Conservation (phyloP, 2,329 filamentous ascomycete species). For the Aspergillus fischeri region DNA sequence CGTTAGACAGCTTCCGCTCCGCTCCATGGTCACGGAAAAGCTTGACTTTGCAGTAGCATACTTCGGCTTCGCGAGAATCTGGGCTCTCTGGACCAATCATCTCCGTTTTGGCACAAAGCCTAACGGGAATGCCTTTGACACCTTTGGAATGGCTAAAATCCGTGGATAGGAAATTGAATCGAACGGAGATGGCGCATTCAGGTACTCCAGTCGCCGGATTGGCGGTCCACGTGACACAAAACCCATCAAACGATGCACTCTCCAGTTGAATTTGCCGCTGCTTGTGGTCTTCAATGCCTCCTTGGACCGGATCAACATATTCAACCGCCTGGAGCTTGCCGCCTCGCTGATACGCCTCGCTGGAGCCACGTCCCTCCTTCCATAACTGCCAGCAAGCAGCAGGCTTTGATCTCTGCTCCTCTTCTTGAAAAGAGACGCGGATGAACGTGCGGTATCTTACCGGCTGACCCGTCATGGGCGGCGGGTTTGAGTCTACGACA, state of each 20-base stretch:
- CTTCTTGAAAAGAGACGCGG: constrained; percentile 95
- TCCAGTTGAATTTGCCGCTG: constrained; percentile 65
- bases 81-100: constrained; percentile 54
- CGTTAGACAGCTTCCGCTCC: constrained; percentile 90
- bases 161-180: constrained; percentile 97
- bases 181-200: constrained; percentile 82
- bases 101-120: constrained; percentile 87
- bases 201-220: constrained; percentile 58
- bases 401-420: constrained; percentile 82
- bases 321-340: constrained; percentile 93
- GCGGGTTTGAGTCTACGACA: constrained; percentile 70
- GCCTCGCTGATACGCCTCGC: constrained; percentile 89
- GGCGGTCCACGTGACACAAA: constrained; percentile 84
- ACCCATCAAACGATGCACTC: constrained; percentile 83
- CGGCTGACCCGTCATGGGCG: constrained; percentile 55
- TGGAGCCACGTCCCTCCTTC: constrained; percentile 95
- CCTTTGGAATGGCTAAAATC: constrained; percentile 99
- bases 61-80: constrained; percentile 55
- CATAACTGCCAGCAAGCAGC: constrained; percentile 82
- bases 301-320: constrained; percentile 67
- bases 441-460: constrained; percentile 83
- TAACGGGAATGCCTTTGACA: constrained; percentile 93
- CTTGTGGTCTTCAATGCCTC: constrained; percentile 53
- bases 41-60: constrained; percentile 95
- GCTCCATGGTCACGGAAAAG: constrained; percentile 94